Percentiles rank a stretch among this genome's conserved stretches.
Evolutionary conservation across 75 land plant species (phyloP).

Genomic region (Azolla pinnata): DNA sequence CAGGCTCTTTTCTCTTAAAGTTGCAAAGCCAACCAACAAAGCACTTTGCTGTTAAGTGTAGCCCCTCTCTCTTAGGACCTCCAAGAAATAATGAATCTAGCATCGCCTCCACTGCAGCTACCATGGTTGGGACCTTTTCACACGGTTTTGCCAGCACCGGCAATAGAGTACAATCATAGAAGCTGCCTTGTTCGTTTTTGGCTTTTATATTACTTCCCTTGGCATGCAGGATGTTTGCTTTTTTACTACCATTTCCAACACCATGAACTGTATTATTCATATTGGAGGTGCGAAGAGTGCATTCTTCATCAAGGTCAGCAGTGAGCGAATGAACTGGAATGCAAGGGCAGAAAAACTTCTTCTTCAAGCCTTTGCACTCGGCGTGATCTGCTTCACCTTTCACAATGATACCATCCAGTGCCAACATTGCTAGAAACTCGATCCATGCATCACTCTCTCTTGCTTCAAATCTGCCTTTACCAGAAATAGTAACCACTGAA

Average conservation of each 20-base stretch:
- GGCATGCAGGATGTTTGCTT: too few species aligned
- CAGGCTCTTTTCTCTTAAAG: constrained; percentile 22
- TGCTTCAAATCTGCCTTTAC: constrained; percentile 62
- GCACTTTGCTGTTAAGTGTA: constrained; percentile 52
- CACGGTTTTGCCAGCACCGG: constrained; percentile 10
- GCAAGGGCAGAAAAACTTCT: constrained; percentile 40
- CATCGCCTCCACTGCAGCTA: constrained; percentile 47
- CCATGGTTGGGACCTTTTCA: constrained; percentile 33
- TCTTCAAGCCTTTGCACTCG: background rate
- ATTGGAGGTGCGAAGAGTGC: too few species aligned
- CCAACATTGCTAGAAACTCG: constrained; percentile 56
- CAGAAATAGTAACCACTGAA: constrained; percentile 38
- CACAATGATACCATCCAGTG: constrained; percentile 38
- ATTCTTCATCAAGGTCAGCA: too few species aligned
- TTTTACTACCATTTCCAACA: background rate
- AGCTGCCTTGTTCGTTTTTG: too few species aligned
- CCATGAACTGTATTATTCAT: background rate
- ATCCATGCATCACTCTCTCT: constrained; percentile 41
- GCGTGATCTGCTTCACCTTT: background rate
- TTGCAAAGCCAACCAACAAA: constrained; percentile 71
- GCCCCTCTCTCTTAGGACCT: constrained; percentile 52
- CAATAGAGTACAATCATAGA: too few species aligned
- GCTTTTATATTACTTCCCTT: too few species aligned
- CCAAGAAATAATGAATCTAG: constrained; percentile 53
- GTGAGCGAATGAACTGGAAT: background rate